Percentiles rank a stretch among this genome's conserved stretches.
These are phyloP conservation scores for Parathielavia appendiculata DNA, from an alignment of 495 filamentous ascomycete genomes.

Conservation along the genomic window DNA sequence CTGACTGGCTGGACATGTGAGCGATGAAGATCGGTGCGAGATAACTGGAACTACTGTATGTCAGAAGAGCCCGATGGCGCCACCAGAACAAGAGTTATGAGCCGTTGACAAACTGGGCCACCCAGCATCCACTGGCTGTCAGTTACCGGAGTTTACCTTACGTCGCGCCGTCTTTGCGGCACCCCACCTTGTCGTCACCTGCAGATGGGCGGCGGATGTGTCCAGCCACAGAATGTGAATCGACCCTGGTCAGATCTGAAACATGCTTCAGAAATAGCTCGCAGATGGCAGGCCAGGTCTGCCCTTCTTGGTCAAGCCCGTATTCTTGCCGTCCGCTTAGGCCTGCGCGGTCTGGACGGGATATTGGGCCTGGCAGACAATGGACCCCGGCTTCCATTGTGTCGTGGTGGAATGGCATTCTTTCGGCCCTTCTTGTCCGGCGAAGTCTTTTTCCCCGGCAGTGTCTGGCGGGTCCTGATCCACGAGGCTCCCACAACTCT, in stretches of 20 bases:
- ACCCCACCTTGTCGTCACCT: not conserved
- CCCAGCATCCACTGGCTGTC: constrained; percentile 1
- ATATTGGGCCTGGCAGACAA: not conserved
- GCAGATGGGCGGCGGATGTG: constrained; percentile 20
- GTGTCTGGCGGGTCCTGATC: no score
- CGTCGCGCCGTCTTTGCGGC: constrained; percentile 20
- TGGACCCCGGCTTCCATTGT: not conserved
- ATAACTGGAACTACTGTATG: no score
- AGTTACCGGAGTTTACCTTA: not conserved
- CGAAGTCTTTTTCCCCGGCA: not conserved
- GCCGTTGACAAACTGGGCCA: not conserved
- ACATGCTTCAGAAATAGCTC: constrained; percentile 35
- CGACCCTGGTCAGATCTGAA: constrained; percentile 30
- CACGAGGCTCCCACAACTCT: no score
- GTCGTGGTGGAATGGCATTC: not conserved
- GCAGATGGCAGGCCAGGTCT: constrained; percentile 8
- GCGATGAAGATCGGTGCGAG: not conserved
- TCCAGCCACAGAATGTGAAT: constrained; percentile 26
- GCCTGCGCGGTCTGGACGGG: not conserved
- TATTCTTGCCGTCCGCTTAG: not conserved
- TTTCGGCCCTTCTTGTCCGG: no score
- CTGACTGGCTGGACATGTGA: not conserved
- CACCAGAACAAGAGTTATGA: not conserved
- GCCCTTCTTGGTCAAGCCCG: not conserved
- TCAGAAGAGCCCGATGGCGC: not conserved